A percentile compares a stretch with the other conserved stretches of the same genome.
Conservation (phyloP, 352 stramenopile genomes). For the Phytophthora citrophthora region DNA sequence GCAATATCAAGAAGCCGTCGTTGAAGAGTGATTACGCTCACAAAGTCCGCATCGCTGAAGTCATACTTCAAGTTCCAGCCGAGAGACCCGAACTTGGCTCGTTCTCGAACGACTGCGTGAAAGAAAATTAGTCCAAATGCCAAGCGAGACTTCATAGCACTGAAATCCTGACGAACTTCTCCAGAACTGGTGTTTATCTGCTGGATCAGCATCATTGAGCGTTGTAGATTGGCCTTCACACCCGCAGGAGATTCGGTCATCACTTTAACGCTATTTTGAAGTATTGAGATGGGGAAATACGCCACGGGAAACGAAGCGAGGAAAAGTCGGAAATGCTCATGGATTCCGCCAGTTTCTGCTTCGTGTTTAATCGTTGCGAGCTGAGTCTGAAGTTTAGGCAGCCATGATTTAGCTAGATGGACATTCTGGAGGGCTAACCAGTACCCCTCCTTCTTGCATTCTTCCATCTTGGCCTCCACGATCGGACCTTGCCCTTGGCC, state of each 20-base stretch:
- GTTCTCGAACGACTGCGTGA: constrained; percentile 78
- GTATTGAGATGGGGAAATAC: constrained; percentile 76
- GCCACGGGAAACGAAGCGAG: constrained; percentile 67
- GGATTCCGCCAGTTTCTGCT: constrained; percentile 38
- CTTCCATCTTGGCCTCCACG: constrained; percentile 64
- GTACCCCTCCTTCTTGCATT: constrained; percentile 49
- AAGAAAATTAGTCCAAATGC: constrained; percentile 83
- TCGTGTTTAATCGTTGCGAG: constrained; percentile 43
- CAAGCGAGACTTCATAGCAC: constrained; percentile 53
- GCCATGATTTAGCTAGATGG: constrained; percentile 79
- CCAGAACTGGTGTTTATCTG: constrained; percentile 1
- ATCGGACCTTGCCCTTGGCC: constrained; percentile 79
- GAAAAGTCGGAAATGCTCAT: constrained; percentile 73
- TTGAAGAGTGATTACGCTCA: constrained; percentile 71
- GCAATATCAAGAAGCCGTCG: constrained; percentile 45
- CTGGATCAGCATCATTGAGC: constrained; percentile 59
- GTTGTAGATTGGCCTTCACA: constrained; percentile 76
- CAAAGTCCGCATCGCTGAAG: constrained; percentile 81
- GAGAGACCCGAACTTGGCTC: constrained; percentile 73
- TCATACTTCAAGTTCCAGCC: constrained; percentile 85
- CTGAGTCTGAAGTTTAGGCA: constrained; percentile 64
- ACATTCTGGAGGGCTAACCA: constrained; percentile 85
- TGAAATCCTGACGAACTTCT: neutral
- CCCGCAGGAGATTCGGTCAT: constrained; percentile 80
- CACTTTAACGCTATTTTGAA: constrained; percentile 82